Conservation (phyloP, 75 land plant species). For the Adiantum capillusveneris region DNA sequence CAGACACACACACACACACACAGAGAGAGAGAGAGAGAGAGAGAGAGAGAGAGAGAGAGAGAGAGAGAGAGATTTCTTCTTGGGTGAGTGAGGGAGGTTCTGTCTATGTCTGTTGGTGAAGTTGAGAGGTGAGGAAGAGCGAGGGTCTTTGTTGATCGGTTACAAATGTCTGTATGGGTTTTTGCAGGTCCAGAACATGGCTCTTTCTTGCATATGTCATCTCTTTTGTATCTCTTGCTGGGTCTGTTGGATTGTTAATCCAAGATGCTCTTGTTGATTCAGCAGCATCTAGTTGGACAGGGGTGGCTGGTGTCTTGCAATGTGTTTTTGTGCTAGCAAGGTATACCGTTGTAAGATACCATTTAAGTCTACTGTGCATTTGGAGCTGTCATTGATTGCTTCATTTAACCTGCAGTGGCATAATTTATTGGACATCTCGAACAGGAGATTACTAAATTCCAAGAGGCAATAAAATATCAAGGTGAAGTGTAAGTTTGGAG, state of each 20-base stretch:
- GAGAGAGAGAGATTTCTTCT: too few relatives aligned
- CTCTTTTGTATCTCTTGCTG: constrained; percentile 88
- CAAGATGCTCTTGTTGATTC: constrained; percentile 58
- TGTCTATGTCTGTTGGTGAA: too few relatives aligned
- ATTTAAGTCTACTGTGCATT: not conserved
- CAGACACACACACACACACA: too few relatives aligned
- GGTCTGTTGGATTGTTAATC: constrained; percentile 75
- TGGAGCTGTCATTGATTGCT: not conserved
- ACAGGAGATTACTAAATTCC: constrained; percentile 6
- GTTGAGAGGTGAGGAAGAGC: too few relatives aligned
- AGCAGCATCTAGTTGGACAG: constrained; percentile 86
- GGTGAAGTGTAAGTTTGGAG: not conserved
- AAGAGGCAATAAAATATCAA: not conserved
- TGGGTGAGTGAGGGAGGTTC: too few relatives aligned
- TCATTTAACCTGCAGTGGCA: constrained; percentile 47
- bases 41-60: too few relatives aligned
- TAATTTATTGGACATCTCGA: constrained; percentile 77
- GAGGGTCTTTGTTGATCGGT: too few relatives aligned
- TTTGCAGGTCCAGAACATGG: constrained; percentile 85
- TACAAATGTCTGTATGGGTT: too few relatives aligned
- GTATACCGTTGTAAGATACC: constrained; percentile 21
- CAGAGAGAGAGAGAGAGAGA: too few relatives aligned
- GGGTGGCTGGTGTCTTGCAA: constrained; percentile 87
- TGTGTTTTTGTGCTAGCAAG: constrained; percentile 82
- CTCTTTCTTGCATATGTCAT: constrained; percentile 91